Base-by-base conservation (phyloP, 1,284 basidiomycete genomes). In the Malassezia brasiliensis region DNA sequence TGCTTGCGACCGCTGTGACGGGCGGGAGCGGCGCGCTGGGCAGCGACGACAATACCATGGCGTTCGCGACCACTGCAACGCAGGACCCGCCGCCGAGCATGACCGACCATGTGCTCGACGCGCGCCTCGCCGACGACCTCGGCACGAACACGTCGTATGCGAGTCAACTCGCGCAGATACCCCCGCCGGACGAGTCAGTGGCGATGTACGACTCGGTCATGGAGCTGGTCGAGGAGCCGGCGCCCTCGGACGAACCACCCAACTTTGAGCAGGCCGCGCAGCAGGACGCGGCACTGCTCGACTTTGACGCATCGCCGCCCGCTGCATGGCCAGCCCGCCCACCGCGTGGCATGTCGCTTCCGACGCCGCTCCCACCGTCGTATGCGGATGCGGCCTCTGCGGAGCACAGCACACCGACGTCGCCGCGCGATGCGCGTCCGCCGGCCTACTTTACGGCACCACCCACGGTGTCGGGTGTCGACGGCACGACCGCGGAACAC, bases 261-360 rank as follows among this genome's bases (percentile, higher is more conserved):
- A 34, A 49, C 52, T 53, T 53, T 49, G 46, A 53, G 9, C 42
- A 53, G 30, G 52, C 38, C 2, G 17, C 52, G 7, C 20, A 25
- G 19, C 38, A 53, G 17, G 25, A 28, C 25, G 25, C 25, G 25
- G 25, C 52, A 46, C 25, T 15, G 30, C 17, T 7, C 30, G 22
- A 22, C 20, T 30, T 25, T 42, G 40, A 42, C 17, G 40, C 40
- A 4, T 2, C 44, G 30, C 15, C 14, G 28, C 25, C 44, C 2
- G 15, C 44, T 10, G 44, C 22, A n/a, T 30, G 30, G 44, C 44
- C 20, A 6, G 9, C 37, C 3, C 8, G 25, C 25, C 25, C 25
- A 7, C 25, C 25, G 25, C 25, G 25, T 28, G 25, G 25, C 25
- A 28, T 28, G 25, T 28, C 25, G 25, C 3, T 28, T 3, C 25